Conservation (phyloP, 225 moss, liverwort and hornwort species). For the Physcomitrium patens region DNA sequence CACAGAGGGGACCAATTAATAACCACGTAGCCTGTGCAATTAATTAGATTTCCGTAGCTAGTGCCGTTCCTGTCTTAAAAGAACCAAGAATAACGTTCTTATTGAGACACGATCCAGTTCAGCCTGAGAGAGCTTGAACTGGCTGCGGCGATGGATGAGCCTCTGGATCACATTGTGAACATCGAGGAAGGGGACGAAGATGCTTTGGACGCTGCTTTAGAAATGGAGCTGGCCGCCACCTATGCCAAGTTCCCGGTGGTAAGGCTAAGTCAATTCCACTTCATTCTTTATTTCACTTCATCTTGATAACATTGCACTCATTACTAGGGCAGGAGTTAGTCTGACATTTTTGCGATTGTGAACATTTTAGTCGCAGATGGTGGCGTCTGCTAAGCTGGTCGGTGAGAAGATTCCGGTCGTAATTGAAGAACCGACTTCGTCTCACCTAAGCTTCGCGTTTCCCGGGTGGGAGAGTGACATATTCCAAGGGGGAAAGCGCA, state of each 20-base stretch:
- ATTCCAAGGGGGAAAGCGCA: slow-evolving; percentile 43
- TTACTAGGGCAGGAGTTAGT: not conserved
- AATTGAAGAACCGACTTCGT: slow-evolving; percentile 16
- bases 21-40: too few species aligned
- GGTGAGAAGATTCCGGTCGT: not conserved
- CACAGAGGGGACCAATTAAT: too few species aligned
- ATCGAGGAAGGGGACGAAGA: slow-evolving; percentile 28
- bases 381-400: slow-evolving; percentile 5
- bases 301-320: not conserved
- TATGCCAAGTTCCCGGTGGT: slow-evolving; percentile 36
- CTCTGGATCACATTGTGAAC: not conserved
- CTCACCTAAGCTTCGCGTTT: slow-evolving; percentile 64
- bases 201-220: slow-evolving; percentile 50
- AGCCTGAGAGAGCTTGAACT: not conserved
- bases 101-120: slow-evolving; percentile 6
- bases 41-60: too few species aligned
- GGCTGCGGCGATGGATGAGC: slow-evolving; percentile 22
- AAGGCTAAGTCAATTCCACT: not conserved
- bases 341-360: not conserved
- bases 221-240: slow-evolving; percentile 51
- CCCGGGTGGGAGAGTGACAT: slow-evolving; percentile 77
- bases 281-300: not conserved
- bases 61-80: too few species aligned
- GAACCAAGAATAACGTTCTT: not conserved
- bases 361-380: not conserved